Conservation (phyloP, 106 monocot genomes). For the Hemerocallis citrina region DNA sequence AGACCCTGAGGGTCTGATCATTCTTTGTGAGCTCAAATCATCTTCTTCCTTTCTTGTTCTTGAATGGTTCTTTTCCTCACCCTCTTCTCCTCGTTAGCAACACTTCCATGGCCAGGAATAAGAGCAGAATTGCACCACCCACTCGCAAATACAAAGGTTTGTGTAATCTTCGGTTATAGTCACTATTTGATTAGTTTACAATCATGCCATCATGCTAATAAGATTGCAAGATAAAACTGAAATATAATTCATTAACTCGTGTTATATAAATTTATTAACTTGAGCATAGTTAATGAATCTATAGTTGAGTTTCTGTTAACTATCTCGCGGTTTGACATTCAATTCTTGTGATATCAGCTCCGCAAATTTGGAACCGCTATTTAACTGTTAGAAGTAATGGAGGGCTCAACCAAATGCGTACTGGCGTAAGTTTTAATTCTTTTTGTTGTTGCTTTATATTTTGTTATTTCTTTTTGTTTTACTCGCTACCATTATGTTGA, state of each 20-base stretch:
- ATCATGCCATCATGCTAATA: neutral
- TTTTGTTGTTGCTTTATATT: neutral
- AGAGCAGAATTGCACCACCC: no score
- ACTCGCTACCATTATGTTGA: no score
- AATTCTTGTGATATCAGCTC: conserved; percentile 29
- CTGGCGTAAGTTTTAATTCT: conserved; percentile 67
- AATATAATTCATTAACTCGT: neutral
- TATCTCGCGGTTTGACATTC: conserved; percentile 1
- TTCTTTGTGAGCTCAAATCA: no score
- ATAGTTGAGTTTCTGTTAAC: neutral
- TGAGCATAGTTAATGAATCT: neutral
- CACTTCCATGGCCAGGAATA: no score
- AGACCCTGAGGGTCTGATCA: no score
- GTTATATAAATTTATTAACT: neutral
- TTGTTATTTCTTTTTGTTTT: neutral
- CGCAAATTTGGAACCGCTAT: conserved; percentile 40
- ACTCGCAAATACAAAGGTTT: conserved; percentile 64
- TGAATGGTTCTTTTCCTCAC: no score
- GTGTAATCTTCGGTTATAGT: neutral
- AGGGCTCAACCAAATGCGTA: conserved; percentile 97
- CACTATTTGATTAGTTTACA: neutral
- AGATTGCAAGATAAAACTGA: neutral
- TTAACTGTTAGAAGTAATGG: conserved; percentile 90
- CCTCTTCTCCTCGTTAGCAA: no score
- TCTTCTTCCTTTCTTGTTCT: no score